A percentile compares a stretch with the other conserved stretches of the same genome.
These are phyloP conservation scores for Aspergillus pseudoviridinutans DNA, from an alignment of 2,329 filamentous ascomycete species.

Conservation along the genomic window DNA sequence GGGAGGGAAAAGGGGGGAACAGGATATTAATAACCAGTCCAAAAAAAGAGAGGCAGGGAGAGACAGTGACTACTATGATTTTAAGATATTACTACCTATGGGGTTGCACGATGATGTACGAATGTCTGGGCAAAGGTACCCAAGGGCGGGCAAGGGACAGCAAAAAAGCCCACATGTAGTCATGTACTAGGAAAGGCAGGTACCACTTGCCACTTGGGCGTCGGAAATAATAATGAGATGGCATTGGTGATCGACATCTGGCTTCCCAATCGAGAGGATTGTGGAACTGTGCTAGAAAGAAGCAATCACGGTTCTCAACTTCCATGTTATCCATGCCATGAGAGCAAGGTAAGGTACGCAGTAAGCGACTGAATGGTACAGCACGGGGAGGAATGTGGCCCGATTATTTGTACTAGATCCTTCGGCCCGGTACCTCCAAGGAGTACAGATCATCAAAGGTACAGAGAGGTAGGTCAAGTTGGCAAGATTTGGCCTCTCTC, in stretches of 20 bases:
- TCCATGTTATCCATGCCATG: not conserved
- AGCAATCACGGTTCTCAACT: not conserved
- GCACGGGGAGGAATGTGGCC: not conserved
- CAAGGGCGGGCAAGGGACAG: not conserved
- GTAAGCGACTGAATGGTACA: not conserved
- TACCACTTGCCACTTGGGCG: not conserved
- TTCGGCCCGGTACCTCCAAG: not conserved
- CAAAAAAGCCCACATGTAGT: not conserved
- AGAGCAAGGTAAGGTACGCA: not conserved
- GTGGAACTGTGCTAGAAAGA: not conserved
- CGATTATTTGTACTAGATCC: too few relatives aligned
- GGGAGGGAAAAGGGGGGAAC: not conserved
- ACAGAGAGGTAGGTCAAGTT: not conserved
- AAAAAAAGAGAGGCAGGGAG: not conserved
- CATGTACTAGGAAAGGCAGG: not conserved
- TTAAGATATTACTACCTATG: not conserved
- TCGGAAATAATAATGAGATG: not conserved
- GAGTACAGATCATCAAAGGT: not conserved
- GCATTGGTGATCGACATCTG: not conserved
- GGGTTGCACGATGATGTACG: constrained; percentile 2
- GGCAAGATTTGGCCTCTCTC: too few relatives aligned
- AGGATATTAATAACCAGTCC: constrained; percentile 1
- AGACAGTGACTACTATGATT: not conserved
- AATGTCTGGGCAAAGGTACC: constrained; percentile 2
- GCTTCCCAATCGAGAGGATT: not conserved